These are phyloP conservation scores for Bromus sterilis DNA, from an alignment of 176 grass and related monocot genomes.

Conservation along the genomic window DNA sequence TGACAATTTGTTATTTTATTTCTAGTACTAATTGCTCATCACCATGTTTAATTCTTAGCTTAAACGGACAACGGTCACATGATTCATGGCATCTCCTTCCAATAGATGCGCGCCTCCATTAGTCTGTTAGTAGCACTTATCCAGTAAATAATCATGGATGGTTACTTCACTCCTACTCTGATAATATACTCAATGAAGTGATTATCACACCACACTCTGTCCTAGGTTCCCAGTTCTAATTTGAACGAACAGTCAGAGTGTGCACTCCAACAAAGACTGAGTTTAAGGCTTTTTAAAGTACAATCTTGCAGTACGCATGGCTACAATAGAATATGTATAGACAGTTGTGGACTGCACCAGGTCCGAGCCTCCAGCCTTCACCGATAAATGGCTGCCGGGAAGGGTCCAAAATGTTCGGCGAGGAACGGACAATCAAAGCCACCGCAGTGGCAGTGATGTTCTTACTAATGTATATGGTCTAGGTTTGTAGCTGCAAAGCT, in stretches of 20 bases:
- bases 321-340: neutral
- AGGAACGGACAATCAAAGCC: neutral
- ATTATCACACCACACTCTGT: neutral
- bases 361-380: constrained; percentile 19
- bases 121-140: neutral
- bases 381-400: constrained; percentile 23
- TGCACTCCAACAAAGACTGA: no score
- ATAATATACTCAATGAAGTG: neutral
- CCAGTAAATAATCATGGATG: neutral
- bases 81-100: neutral
- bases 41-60: neutral
- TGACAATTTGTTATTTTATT: neutral
- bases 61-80: neutral
- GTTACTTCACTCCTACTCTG: neutral
- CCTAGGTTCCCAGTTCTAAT: neutral
- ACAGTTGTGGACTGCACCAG: constrained; percentile 18
- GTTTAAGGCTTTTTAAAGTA: no score
- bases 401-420: constrained; percentile 2
- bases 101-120: neutral
- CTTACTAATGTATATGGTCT: neutral
- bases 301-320: neutral
- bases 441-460: neutral
- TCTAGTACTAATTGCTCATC: neutral
- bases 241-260: neutral
- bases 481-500: neutral